phyloP scores from a whole-genome alignment of 2,329 filamentous ascomycete species.

The Botrytis medusae region DNA sequence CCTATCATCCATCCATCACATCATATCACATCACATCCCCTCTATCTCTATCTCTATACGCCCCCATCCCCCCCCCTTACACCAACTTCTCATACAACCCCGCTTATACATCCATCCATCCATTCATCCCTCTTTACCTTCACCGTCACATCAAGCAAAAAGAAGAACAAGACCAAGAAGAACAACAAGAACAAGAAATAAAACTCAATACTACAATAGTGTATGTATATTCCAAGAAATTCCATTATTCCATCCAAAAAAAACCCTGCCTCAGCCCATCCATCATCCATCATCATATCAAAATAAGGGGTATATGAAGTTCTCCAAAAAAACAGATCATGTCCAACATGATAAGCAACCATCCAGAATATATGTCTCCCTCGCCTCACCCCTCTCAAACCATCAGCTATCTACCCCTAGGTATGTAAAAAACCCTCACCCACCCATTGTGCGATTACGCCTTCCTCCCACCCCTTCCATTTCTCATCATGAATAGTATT shows the following conservation, averaged over 20 bases:
- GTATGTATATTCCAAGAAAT: background rate
- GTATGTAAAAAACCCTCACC: background rate
- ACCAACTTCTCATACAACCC: background rate
- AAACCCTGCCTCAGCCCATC: background rate
- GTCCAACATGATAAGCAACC: background rate
- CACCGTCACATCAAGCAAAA: background rate
- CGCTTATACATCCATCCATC: background rate
- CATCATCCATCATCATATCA: conserved; percentile 11
- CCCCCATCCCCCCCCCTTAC: background rate
- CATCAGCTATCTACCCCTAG: background rate
- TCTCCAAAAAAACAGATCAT: background rate
- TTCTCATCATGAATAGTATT: background rate
- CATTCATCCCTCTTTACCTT: background rate
- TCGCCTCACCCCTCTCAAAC: background rate
- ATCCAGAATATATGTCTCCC: background rate
- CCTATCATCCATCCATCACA: no score
- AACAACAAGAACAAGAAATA: background rate
- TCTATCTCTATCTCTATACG: background rate
- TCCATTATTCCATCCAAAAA: background rate
- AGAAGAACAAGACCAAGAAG: background rate
- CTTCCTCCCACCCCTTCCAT: background rate
- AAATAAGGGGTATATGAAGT: conserved; percentile 9
- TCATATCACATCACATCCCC: background rate
- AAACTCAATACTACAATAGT: background rate
- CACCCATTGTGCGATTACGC: background rate